Evolutionary conservation across 257 asterid species (phyloP).

Genomic region (Paulownia fortunei): DNA sequence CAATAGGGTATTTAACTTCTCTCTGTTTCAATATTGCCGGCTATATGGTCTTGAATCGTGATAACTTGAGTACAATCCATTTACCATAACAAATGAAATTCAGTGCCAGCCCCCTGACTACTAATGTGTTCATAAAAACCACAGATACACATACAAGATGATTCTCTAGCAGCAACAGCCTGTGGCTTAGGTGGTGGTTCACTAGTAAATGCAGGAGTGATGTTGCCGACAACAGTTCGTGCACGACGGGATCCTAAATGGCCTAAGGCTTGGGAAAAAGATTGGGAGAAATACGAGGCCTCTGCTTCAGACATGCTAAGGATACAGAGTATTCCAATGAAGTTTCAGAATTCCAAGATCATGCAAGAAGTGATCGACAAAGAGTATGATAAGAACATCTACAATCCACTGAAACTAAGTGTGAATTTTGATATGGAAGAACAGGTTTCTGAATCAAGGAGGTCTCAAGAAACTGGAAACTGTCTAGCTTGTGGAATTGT

Average conservation of each 20-base stretch:
- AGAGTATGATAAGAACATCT: conserved; percentile 24
- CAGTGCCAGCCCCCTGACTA: too few relatives aligned
- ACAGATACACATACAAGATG: conserved; percentile 49
- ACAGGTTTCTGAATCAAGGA: conserved; percentile 21
- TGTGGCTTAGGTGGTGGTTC: conserved; percentile 78
- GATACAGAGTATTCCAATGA: conserved; percentile 43
- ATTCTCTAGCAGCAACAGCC: conserved; percentile 52
- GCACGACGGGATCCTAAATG: conserved; percentile 52
- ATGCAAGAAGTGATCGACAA: conserved; percentile 42
- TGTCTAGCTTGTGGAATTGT: conserved; percentile 70
- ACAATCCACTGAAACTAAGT: conserved; percentile 43
- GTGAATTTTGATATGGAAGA: conserved; percentile 50
- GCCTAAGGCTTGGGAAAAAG: conserved; percentile 64
- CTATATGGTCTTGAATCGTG: too few relatives aligned
- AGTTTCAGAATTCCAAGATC: conserved; percentile 46
- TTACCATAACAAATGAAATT: too few relatives aligned
- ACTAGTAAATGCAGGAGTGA: conserved; percentile 59
- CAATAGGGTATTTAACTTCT: too few relatives aligned
- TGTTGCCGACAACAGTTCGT: conserved; percentile 46
- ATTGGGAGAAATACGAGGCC: conserved; percentile 57
- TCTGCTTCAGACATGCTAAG: conserved; percentile 52
- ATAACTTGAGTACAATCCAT: too few relatives aligned
- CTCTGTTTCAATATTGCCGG: too few relatives aligned
- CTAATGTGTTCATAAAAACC: too few relatives aligned
- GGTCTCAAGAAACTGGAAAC: conserved; percentile 27